Base-by-base conservation (phyloP, 257 asterid genomes). In the Salvia hispanica region DNA sequence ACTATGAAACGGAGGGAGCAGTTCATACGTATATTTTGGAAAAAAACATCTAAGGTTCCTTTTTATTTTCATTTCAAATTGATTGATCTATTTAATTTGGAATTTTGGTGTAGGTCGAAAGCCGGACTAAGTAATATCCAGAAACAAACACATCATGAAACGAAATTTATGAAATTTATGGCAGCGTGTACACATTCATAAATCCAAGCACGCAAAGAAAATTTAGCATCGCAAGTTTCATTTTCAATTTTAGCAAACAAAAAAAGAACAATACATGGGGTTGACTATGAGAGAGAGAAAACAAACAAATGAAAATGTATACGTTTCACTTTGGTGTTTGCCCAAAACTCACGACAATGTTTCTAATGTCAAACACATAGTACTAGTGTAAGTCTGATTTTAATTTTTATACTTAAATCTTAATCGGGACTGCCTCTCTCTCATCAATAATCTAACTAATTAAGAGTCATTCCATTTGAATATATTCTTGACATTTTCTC, bases 121-220 rank as follows among this genome's bases (percentile, higher is more conserved):
- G 63, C 62, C 42, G 11, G 18, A 11, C 10, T 43, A 12, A 33
- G 9, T 13, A 52, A 13, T 59, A 14, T 16, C 16, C 4, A 4
- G 48, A 69, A 16, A 44, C 56, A 69, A 18, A 58, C 51, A 37
- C 67, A 48, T 37, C 61, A 47, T 3, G 4, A 59, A 69, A 50
- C 73, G 73, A 46, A 69, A 58, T 58, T 14, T 48, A 68, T 5
- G 73, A 68, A 68, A n/a, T 68, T 56, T 3, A 34, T 58, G 36
- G 12, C 33, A 33, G 67, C 46, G 67, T 25, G 31, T 47, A 58
- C 61, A 59, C 67, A 69, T 69, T 69, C 67, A 69, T 58, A 52
- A 69, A 69, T 69, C 60, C 47, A 21, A 11, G 5, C 21, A n/a
- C 36, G 21, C 44, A 43, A 12, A 47, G 40, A 58, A 60, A 53